phyloP scores from a whole-genome alignment of 257 asterid species.

The Salvia miltiorrhiza region DNA sequence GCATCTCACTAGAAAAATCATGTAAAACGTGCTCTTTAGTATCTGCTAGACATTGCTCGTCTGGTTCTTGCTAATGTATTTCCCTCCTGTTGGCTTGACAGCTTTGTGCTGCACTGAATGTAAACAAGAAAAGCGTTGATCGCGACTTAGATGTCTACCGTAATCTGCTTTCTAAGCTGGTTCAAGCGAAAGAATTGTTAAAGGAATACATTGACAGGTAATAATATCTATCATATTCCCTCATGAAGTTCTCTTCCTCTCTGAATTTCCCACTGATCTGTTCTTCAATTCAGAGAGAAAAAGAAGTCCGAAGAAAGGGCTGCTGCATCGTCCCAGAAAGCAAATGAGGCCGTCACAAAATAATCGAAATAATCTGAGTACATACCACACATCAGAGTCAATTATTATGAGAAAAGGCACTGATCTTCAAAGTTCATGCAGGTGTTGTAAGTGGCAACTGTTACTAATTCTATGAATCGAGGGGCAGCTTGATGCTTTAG shows the following conservation, averaged over 20 bases:
- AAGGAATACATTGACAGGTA: conserved; percentile 91
- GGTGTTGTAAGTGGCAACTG: conserved; percentile 10
- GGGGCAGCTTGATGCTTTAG: conserved; percentile 7
- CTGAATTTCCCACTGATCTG: not conserved
- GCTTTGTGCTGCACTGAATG: conserved; percentile 89
- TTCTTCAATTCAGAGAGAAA: conserved; percentile 63
- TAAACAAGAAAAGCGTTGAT: conserved; percentile 83
- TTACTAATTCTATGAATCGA: not conserved
- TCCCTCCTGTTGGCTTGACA: conserved; percentile 28
- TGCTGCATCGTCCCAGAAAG: conserved; percentile 60
- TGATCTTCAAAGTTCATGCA: conserved; percentile 7
- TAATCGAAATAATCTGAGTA: conserved; percentile 16
- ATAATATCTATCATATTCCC: conserved; percentile 17
- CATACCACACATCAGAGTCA: conserved; percentile 8
- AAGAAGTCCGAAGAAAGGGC: conserved; percentile 78
- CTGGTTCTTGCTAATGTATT: conserved; percentile 12
- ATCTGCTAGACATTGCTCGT: not conserved
- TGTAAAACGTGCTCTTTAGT: not conserved
- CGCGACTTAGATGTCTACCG: conserved; percentile 96
- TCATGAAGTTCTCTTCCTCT: not conserved
- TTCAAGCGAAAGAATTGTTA: conserved; percentile 91
- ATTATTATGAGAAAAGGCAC: conserved; percentile 6
- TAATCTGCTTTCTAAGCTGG: conserved; percentile 88
- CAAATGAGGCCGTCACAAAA: conserved; percentile 68
- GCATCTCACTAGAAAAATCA: not conserved